Base-by-base conservation (phyloP, 495 filamentous ascomycete genomes). In the Aspergillus diversus region DNA sequence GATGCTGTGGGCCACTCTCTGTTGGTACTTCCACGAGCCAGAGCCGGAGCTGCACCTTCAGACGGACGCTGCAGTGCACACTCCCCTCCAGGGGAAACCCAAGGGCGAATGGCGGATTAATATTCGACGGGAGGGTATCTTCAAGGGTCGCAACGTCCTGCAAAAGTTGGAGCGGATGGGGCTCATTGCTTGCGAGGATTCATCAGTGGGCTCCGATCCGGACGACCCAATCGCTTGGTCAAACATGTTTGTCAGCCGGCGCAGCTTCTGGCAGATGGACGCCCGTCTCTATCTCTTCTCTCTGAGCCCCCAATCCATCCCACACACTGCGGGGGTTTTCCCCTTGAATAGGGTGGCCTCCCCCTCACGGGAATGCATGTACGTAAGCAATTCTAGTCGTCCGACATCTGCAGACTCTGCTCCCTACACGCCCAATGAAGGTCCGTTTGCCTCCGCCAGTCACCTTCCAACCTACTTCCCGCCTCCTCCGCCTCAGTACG, bases 1-100 rank as follows among this genome's bases (percentile, higher is more conserved):
- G 91, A 94, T 97, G 91, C 84, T 98, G 7, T 99, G 94, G 92
- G 86, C 91, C 33, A 93, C 91, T 1, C 77, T 98, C 35, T 96
- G 89, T 75, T 98, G 96, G 96, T 99, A 98, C 77, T 99, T 98
- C 72, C 93, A 97, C 62, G 77, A 84, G 67, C 73, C 76, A 0
- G 69, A 79, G 47, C 82, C 82, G 1, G 77, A 83, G 46, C 69
- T 75, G 12, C 83, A 81, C 46, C 58, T 94, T 27, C 80, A 78
- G 12, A 91, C 83, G 9, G 80, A 83, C n/a, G 81, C 83, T 4
- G 90, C 86, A 15, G 83, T 81, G 62, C 64, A 83, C 61, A 90
- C 91, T 0, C 89, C 92, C 3, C 74, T 79, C 17, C 69, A 74
- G 2, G 94, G 92, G 8, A 87, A 82, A 58, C 96, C 95, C 0